Percentiles rank a stretch among this genome's conserved stretches.
Conservation (phyloP, 2,329 filamentous ascomycete species). For the Fusarium sp. region DNA sequence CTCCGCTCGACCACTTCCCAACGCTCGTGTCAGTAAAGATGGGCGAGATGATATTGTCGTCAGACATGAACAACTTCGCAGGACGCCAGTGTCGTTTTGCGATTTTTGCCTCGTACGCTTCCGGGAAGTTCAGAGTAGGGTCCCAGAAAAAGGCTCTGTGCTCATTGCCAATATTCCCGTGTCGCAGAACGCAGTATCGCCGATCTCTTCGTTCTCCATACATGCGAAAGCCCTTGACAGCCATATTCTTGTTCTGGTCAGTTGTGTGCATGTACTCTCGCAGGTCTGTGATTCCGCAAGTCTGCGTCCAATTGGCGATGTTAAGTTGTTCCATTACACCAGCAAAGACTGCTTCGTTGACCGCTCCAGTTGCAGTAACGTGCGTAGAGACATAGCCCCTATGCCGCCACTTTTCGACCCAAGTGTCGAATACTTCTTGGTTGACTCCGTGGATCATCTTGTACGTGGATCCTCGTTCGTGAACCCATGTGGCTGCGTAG, state of each 20-base stretch:
- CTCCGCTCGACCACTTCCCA: slow-evolving; percentile 21
- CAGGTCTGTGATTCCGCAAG: slow-evolving; percentile 16
- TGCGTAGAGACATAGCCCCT: slow-evolving; percentile 14
- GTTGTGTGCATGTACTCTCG: neutral
- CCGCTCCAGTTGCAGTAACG: slow-evolving; percentile 30
- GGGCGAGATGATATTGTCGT: slow-evolving; percentile 34
- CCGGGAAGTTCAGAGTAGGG: neutral
- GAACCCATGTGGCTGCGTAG: slow-evolving; percentile 32
- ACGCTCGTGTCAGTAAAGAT: slow-evolving; percentile 31
- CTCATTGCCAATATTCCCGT: slow-evolving; percentile 36
- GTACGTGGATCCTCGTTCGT: neutral
- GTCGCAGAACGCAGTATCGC: slow-evolving; percentile 32
- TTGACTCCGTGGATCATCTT: slow-evolving; percentile 14
- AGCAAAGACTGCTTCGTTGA: slow-evolving; percentile 11
- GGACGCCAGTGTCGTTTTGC: slow-evolving; percentile 36
- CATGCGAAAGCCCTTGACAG: slow-evolving; percentile 26
- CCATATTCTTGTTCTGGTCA: neutral
- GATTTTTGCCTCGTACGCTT: slow-evolving; percentile 1
- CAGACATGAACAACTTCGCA: slow-evolving; percentile 26
- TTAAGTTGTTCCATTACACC: slow-evolving; percentile 28
- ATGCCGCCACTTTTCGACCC: slow-evolving; percentile 11
- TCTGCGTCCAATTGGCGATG: slow-evolving; percentile 19
- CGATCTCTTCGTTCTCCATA: slow-evolving; percentile 27
- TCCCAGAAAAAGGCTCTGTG: slow-evolving; percentile 6
- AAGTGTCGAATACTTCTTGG: slow-evolving; percentile 17